These are phyloP conservation scores for Paxillus involutus DNA, from an alignment of 768 basidiomycete genomes.

Conservation along the genomic window DNA sequence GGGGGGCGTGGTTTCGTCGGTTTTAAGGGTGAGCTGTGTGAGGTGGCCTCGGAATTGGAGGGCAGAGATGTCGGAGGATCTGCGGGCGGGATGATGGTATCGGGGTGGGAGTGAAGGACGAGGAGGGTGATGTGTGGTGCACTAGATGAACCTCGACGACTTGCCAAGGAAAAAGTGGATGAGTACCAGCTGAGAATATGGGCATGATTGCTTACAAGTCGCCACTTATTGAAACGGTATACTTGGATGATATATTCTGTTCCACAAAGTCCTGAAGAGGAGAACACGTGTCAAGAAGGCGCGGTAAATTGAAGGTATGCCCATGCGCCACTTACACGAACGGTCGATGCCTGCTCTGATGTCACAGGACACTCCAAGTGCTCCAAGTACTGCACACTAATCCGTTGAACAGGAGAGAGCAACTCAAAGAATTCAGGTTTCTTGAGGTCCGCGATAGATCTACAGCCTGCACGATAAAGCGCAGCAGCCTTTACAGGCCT, in stretches of 20 bases:
- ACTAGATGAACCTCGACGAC: conserved; percentile 44
- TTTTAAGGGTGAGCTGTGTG: too few relatives aligned
- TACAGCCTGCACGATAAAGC: conserved; percentile 54
- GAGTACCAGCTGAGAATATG: neutral
- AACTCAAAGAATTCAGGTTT: conserved; percentile 37
- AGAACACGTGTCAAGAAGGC: neutral
- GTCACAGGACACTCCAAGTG: conserved; percentile 37
- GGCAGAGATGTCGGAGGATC: conserved; percentile 2
- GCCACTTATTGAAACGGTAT: conserved; percentile 51
- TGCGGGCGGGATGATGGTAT: conserved; percentile 13
- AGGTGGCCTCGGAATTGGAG: too few relatives aligned
- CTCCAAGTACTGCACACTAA: conserved; percentile 40
- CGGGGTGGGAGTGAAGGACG: conserved; percentile 17
- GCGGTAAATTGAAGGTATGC: too few relatives aligned
- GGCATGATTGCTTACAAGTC: conserved; percentile 53
- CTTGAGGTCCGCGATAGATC: conserved; percentile 40
- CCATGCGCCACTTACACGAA: conserved; percentile 40
- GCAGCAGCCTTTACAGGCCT: conserved; percentile 34
- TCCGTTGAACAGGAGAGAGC: conserved; percentile 38
- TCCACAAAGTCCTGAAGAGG: conserved; percentile 46
- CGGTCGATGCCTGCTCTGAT: conserved; percentile 41
- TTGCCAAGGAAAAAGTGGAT: conserved; percentile 20
- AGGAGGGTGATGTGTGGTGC: conserved; percentile 14
- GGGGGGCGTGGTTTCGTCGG: conserved; percentile 12
- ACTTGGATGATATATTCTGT: conserved; percentile 45